phyloP scores from a whole-genome alignment of 2,329 filamentous ascomycete species.

The Colletotrichum filicis region DNA sequence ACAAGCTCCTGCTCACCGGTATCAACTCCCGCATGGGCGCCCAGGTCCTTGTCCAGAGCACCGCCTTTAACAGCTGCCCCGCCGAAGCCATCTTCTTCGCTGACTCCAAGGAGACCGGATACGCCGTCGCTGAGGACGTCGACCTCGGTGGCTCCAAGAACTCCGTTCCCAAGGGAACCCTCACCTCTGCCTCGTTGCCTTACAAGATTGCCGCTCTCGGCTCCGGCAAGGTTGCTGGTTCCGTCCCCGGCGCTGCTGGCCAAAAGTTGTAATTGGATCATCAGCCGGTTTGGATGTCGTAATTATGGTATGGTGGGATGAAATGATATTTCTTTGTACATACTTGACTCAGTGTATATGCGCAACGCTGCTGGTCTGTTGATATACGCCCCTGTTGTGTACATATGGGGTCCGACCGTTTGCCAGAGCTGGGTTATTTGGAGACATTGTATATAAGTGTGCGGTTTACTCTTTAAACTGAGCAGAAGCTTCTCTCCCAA shows the following conservation, averaged over 20 bases:
- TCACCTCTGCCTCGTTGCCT: slow-evolving; percentile 59
- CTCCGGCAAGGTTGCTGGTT: slow-evolving; percentile 52
- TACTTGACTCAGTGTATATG: slow-evolving; percentile 27
- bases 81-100: slow-evolving; percentile 44
- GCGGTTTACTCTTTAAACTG: slow-evolving; percentile 11
- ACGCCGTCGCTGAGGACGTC: slow-evolving; percentile 51
- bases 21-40: slow-evolving; percentile 66
- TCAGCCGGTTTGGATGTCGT: background rate
- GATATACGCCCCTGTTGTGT: background rate
- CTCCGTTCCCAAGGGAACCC: slow-evolving; percentile 57
- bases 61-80: slow-evolving; percentile 55
- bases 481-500: background rate
- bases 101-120: slow-evolving; percentile 51
- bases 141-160: slow-evolving; percentile 55
- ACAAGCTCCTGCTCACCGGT: slow-evolving; percentile 53
- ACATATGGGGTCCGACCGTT: slow-evolving; percentile 10
- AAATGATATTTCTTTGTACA: slow-evolving; percentile 22
- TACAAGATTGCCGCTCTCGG: slow-evolving; percentile 57
- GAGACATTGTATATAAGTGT: slow-evolving; percentile 15
- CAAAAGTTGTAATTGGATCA: slow-evolving; percentile 41
- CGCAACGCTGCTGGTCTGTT: background rate
- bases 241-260: slow-evolving; percentile 49
- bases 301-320: background rate
- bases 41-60: slow-evolving; percentile 64
- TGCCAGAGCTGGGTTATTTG: slow-evolving; percentile 21